Conservation (phyloP, 2,329 filamentous ascomycete genomes). For the Aspergillus oerlinghausenensis region DNA sequence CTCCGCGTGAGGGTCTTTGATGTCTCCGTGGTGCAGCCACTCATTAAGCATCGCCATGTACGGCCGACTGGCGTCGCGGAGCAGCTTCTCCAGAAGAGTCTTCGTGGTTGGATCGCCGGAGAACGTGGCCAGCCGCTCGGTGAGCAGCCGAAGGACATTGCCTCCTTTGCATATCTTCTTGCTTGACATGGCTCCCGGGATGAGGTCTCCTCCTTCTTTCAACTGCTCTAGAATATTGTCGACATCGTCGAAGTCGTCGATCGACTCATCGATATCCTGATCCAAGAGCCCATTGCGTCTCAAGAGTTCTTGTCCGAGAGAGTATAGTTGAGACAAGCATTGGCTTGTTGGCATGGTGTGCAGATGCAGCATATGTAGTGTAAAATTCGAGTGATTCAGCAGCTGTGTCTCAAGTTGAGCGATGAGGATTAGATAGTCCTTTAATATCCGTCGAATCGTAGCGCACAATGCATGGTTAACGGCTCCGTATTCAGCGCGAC, state of each 20-base stretch:
- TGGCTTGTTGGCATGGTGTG: conserved; percentile 87
- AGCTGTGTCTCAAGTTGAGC: conserved; percentile 92
- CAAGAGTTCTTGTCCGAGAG: conserved; percentile 78
- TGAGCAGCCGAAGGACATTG: conserved; percentile 83
- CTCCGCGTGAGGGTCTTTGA: conserved; percentile 88
- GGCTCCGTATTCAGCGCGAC: conserved; percentile 83
- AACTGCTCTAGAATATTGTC: conserved; percentile 91
- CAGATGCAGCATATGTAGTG: conserved; percentile 85
- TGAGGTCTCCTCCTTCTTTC: conserved; percentile 77
- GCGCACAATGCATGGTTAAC: conserved; percentile 96
- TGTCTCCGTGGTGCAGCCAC: conserved; percentile 94
- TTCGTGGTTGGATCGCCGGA: conserved; percentile 89
- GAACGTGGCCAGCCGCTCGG: conserved; percentile 78
- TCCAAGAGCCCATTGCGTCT: conserved; percentile 85
- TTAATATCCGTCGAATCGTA: conserved; percentile 83
- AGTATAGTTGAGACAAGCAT: conserved; percentile 87
- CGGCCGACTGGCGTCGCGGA: conserved; percentile 83
- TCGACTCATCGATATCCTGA: conserved; percentile 62
- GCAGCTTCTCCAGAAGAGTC: conserved; percentile 70
- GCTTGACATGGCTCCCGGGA: conserved; percentile 70
- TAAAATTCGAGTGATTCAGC: conserved; percentile 82
- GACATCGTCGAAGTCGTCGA: conserved; percentile 75
- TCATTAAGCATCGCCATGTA: conserved; percentile 99
- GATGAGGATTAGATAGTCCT: conserved; percentile 89
- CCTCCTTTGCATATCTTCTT: conserved; percentile 98